These are phyloP conservation scores for Stentor roeselii DNA, from an alignment of 73 alveolate genomes.

Conservation along the genomic window DNA sequence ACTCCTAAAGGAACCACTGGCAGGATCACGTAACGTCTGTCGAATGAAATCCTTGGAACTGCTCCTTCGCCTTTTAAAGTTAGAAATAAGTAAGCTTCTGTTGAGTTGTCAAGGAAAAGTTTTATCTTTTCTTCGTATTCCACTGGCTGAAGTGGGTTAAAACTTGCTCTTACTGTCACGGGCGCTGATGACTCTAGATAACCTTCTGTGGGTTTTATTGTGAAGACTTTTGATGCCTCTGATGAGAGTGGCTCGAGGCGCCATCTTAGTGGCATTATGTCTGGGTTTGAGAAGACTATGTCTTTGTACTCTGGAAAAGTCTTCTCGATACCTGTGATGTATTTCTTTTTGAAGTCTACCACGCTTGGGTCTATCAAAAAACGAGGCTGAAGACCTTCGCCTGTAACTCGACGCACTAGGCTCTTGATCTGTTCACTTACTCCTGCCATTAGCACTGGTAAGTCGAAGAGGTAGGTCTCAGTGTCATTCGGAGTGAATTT, in stretches of 20 bases:
- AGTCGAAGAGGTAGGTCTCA: conserved; percentile 78
- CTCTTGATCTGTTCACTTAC: conserved; percentile 85
- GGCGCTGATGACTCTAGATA: conserved; percentile 81
- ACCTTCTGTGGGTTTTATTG: conserved; percentile 85
- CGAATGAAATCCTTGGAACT: conserved; percentile 92
- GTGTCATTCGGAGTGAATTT: conserved; percentile 86
- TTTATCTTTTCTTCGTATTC: conserved; percentile 84
- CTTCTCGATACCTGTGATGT: conserved; percentile 79
- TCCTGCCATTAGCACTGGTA: conserved; percentile 90
- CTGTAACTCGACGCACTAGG: conserved; percentile 75
- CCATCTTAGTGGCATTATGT: conserved; percentile 73
- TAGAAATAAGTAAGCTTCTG: conserved; percentile 71
- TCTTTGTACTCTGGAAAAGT: conserved; percentile 77
- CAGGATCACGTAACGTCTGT: conserved; percentile 91
- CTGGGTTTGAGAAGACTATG: conserved; percentile 80
- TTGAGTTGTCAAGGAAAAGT: conserved; percentile 69
- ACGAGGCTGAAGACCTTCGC: conserved; percentile 90
- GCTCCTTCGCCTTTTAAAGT: conserved; percentile 96
- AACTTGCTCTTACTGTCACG: conserved; percentile 86
- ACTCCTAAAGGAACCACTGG: conserved; percentile 96
- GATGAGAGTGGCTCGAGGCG: conserved; percentile 66
- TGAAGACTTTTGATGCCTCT: conserved; percentile 64
- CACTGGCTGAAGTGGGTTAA: conserved; percentile 91
- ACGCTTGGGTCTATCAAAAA: conserved; percentile 74
- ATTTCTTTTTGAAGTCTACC: conserved; percentile 74